Base-by-base conservation (phyloP, 768 basidiomycete species). In the Russula sp. region DNA sequence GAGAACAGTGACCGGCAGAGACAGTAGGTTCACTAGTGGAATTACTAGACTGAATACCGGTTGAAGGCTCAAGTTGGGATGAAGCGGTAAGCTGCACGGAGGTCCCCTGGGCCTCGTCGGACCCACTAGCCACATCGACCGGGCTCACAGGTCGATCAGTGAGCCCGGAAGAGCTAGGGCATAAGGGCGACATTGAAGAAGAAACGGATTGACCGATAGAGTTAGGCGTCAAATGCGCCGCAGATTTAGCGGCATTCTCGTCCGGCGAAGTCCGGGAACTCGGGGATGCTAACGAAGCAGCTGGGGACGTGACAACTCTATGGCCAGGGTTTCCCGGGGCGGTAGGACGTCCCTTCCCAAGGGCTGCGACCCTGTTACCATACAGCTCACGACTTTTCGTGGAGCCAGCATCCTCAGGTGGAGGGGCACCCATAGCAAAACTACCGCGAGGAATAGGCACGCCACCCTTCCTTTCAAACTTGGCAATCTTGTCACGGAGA, bases 391-490 rank as follows among this genome's bases (percentile, higher is more conserved):
- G 79, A 66, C 79, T 81, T 69, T 76, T 80, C 45, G 76, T 69
- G 48, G 77, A 75, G 13, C 74, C 77, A 56, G 78, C 76, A 29
- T 78, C 79, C 38, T 77, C 71, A 29, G 72, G 70, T n/a, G 81
- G 83, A 3, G 86, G 85, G 11, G 80, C 81, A 16, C 85, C 85
- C 65, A 87, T 73, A 22, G 82, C 87, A 73, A 89, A 88, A 64
- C 85, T 84, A 5, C 86, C 85, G 52, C 86, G 77, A n/a, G 89
- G 90, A 41, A 83, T 81, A 16, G 89, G 89, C 0, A 85, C 77
- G 11, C 83, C 87, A 56, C 90, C 90, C 70, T 88, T 86, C 73
- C 78, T 79, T 73, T 92, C 90, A 60, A 92, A 92, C 64, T 81
- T 84, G 22, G 89, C 88, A 65, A 91, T 91, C 75, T 83, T 90